These are phyloP conservation scores for Amanita jacksonii DNA, from an alignment of 768 basidiomycete genomes.

Conservation along the genomic window DNA sequence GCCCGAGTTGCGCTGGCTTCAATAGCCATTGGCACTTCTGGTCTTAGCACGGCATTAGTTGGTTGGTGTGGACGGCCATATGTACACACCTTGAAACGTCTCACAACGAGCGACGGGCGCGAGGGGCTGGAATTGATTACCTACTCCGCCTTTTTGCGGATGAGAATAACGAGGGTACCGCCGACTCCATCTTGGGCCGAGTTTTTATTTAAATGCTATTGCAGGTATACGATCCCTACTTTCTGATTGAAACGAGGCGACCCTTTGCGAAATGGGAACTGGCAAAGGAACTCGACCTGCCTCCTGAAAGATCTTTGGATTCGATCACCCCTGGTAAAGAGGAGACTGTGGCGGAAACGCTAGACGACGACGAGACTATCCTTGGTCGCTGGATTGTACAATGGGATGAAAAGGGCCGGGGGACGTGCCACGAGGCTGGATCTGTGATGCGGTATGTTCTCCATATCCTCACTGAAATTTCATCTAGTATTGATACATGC, in stretches of 20 bases:
- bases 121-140: constrained; percentile 66
- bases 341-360: constrained; percentile 77
- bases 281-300: constrained; percentile 40
- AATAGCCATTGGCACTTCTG: constrained; percentile 64
- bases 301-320: constrained; percentile 23
- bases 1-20: constrained; percentile 61
- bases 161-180: constrained; percentile 52
- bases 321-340: constrained; percentile 30
- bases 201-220: too few species aligned
- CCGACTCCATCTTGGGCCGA: too few species aligned
- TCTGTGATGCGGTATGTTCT: constrained; percentile 51
- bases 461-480: not conserved
- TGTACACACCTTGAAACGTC: constrained; percentile 50
- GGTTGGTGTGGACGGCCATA: constrained; percentile 67
- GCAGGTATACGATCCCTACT: constrained; percentile 62
- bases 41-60: constrained; percentile 66
- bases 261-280: constrained; percentile 81
- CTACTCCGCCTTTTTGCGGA: constrained; percentile 46
- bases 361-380: constrained; percentile 45
- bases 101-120: constrained; percentile 32
- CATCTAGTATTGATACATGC: not conserved
- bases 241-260: constrained; percentile 55
- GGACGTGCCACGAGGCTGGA: constrained; percentile 56
- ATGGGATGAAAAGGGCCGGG: constrained; percentile 60
- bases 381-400: constrained; percentile 72